A percentile compares a stretch with the other conserved stretches of the same genome.
These are phyloP conservation scores for Toxicodendron radicans DNA, from an alignment of 345 rosid species.

Conservation along the genomic window DNA sequence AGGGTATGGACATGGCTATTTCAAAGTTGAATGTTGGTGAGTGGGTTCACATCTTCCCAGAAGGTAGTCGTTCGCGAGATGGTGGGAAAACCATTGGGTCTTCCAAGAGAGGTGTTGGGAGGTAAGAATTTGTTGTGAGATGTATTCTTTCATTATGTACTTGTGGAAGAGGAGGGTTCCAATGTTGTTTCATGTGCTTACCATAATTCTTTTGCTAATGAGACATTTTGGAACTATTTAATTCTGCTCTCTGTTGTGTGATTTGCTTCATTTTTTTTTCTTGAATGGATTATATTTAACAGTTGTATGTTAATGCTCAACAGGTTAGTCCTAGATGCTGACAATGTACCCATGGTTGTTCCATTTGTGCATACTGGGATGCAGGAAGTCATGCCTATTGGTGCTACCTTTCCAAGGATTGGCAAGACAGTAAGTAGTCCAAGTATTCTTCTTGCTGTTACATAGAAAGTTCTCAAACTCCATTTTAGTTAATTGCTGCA, in stretches of 20 bases:
- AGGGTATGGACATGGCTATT: conserved; percentile 99
- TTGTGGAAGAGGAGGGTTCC: neutral
- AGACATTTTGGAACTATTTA: neutral
- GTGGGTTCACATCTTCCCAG: conserved; percentile 99
- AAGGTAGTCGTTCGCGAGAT: conserved; percentile 92
- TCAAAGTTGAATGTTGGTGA: conserved; percentile 85
- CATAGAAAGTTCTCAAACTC: neutral
- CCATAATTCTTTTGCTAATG: neutral
- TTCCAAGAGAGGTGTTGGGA: conserved; percentile 91
- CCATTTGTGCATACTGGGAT: conserved; percentile 96
- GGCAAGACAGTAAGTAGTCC: conserved; percentile 72
- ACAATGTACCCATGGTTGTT: conserved; percentile 73
- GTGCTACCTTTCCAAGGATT: conserved; percentile 82
- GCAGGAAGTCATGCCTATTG: conserved; percentile 96
- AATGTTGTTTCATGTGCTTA: neutral
- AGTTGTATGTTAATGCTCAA: neutral
- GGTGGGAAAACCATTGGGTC: conserved; percentile 89
- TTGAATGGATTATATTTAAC: neutral
- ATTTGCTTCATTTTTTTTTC: neutral
- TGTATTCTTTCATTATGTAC: neutral
- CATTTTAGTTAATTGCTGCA: neutral
- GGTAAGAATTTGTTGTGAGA: conserved; percentile 42
- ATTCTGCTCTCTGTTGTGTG: neutral
- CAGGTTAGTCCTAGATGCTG: conserved; percentile 89
- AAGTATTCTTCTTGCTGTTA: neutral